A percentile compares a stretch with the other conserved stretches of the same genome.
These are phyloP conservation scores for Leishmania major DNA, from an alignment of 208 protist species.

Conservation along the genomic window DNA sequence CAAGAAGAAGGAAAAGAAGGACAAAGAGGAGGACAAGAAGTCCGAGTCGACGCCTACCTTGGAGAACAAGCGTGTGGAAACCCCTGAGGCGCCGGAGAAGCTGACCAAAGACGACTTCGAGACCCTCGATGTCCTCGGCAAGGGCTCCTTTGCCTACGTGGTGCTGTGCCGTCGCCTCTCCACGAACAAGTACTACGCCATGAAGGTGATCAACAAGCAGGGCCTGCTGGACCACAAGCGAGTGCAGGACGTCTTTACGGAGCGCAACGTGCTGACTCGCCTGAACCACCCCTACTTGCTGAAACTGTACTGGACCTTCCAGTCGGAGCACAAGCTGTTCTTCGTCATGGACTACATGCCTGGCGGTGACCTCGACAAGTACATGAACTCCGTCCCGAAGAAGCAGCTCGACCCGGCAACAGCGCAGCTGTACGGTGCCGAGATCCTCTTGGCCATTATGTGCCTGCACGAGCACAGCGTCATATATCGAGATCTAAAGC, in stretches of 20 bases:
- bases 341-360: conserved; percentile 97
- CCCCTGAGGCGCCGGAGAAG: conserved; percentile 56
- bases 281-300: conserved; percentile 95
- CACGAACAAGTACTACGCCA: conserved; percentile 93
- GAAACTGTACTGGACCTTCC: conserved; percentile 96
- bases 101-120: conserved; percentile 94
- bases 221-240: conserved; percentile 90
- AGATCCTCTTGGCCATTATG: conserved; percentile 93
- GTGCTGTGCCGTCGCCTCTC: conserved; percentile 92
- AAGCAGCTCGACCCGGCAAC: conserved; percentile 88
- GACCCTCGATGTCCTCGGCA: conserved; percentile 90
- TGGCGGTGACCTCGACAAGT: conserved; percentile 93
- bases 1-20: conserved; percentile 89
- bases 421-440: conserved; percentile 93
- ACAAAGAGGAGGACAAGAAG: conserved; percentile 78
- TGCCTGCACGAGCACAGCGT: conserved; percentile 95
- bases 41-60: conserved; percentile 2
- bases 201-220: conserved; percentile 95
- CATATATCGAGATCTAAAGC: conserved; percentile 95
- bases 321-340: conserved; percentile 95
- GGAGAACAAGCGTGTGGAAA: conserved; percentile 32
- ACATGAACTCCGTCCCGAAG: conserved; percentile 88
- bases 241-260: conserved; percentile 91
- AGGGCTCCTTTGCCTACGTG: conserved; percentile 96
- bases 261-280: conserved; percentile 93